These are phyloP conservation scores for Saccharomycopsis synnaedendra DNA, from an alignment of 805 yeast genomes.

Conservation along the genomic window DNA sequence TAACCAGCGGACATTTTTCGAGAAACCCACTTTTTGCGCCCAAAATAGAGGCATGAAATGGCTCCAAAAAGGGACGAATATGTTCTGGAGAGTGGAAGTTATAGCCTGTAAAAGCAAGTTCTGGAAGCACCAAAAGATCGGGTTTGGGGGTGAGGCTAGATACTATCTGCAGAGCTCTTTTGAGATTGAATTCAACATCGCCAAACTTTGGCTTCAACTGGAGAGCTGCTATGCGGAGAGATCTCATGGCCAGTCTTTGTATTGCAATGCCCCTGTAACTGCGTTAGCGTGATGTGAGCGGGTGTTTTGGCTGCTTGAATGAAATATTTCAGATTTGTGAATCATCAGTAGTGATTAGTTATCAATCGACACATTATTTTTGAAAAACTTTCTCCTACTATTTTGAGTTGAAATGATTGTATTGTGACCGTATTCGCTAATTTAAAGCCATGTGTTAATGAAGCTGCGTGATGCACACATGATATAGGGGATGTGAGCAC, in stretches of 20 bases:
- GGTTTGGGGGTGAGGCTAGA: conserved; percentile 22
- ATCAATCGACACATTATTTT: too few relatives aligned
- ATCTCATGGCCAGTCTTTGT: not conserved
- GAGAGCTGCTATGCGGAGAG: conserved; percentile 19
- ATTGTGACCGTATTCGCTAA: too few relatives aligned
- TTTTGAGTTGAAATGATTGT: too few relatives aligned
- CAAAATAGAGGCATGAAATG: conserved; percentile 16
- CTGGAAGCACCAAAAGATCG: conserved; percentile 74
- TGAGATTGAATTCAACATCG: conserved; percentile 39
- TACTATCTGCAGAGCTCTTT: conserved; percentile 33
- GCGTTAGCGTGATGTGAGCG: too few relatives aligned
- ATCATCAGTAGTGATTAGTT: too few relatives aligned
- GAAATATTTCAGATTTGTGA: too few relatives aligned
- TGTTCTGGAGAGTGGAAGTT: conserved; percentile 39
- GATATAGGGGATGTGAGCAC: too few relatives aligned
- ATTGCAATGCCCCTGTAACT: too few relatives aligned
- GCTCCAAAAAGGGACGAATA: conserved; percentile 50
- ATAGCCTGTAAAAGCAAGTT: conserved; percentile 77
- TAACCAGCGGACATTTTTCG: conserved; percentile 32
- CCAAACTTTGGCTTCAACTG: conserved; percentile 63
- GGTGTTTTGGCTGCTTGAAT: too few relatives aligned
- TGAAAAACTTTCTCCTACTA: too few relatives aligned
- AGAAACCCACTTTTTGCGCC: not conserved
- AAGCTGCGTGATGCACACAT: too few relatives aligned
- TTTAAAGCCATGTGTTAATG: too few relatives aligned